Percentiles rank a stretch among this genome's conserved stretches.
Evolutionary conservation across 108 stramenopile genomes (phyloP).

Genomic region (Cyclostephanos invisitatus): DNA sequence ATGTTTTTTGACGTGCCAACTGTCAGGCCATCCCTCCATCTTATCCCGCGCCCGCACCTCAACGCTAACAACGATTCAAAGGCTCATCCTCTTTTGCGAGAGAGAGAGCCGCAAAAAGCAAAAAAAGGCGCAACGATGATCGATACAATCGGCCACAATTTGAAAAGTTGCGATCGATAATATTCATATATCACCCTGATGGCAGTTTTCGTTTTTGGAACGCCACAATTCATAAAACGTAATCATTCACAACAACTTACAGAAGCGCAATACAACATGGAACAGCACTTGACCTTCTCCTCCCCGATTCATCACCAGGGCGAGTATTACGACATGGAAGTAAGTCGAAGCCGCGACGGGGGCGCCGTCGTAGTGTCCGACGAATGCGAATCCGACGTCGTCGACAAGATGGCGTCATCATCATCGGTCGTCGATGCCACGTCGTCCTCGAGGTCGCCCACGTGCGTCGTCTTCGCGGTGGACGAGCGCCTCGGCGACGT

Average conservation of each 20-base stretch:
- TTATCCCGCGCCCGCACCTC: neutral
- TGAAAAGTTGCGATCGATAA: neutral
- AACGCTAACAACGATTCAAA: neutral
- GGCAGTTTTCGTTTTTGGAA: neutral
- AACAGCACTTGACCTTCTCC: neutral
- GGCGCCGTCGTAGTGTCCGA: neutral
- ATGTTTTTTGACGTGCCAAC: constrained; percentile 1
- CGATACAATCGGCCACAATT: neutral
- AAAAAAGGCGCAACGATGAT: neutral
- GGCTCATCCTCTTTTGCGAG: neutral
- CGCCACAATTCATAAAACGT: neutral
- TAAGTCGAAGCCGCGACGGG: no score
- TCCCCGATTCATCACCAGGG: neutral
- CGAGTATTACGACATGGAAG: neutral
- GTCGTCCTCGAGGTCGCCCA: constrained; percentile 23
- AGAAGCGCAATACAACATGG: neutral
- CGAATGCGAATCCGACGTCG: constrained; percentile 10
- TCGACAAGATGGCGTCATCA: neutral
- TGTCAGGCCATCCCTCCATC: neutral
- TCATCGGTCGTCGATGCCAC: neutral
- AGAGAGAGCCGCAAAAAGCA: neutral
- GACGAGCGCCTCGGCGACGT: constrained; percentile 30
- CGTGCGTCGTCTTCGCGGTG: constrained; percentile 30
- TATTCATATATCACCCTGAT: neutral
- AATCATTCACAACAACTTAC: neutral